These are phyloP conservation scores for Ophiognomonia clavigignenti-juglandacearum DNA, from an alignment of 2,329 filamentous ascomycete genomes.

Conservation along the genomic window DNA sequence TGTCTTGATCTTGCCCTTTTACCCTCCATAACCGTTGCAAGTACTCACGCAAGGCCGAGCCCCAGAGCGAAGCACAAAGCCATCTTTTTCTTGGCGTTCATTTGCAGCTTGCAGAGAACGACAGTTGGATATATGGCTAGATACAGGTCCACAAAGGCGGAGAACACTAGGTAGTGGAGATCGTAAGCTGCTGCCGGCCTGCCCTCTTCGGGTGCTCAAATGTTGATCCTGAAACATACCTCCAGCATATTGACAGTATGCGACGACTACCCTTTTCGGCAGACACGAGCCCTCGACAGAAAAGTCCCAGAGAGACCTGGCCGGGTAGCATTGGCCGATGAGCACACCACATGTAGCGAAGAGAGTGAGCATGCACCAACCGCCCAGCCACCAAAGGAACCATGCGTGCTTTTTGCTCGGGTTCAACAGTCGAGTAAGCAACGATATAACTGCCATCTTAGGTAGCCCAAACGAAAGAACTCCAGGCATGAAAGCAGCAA, in stretches of 20 bases:
- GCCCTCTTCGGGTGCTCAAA: background rate
- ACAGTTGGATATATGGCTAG: background rate
- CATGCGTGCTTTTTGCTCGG: background rate
- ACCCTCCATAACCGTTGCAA: background rate
- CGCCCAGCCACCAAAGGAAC: background rate
- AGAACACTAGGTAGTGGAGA: background rate
- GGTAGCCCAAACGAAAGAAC: background rate
- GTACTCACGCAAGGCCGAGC: background rate
- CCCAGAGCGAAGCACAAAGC: background rate
- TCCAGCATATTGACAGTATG: background rate
- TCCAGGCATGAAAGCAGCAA: background rate
- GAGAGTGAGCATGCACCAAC: background rate
- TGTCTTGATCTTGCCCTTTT: background rate
- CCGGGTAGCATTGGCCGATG: background rate
- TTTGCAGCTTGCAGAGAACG: background rate
- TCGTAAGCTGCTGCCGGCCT: background rate
- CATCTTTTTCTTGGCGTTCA: background rate
- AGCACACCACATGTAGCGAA: background rate
- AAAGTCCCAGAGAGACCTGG: background rate
- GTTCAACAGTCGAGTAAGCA: background rate
- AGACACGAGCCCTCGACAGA: background rate
- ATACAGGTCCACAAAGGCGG: background rate
- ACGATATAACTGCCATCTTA: background rate
- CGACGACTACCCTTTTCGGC: background rate
- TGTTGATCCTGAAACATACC: background rate